Conservation (phyloP, 352 stramenopile genomes). For the Pythium rishiriense region DNA sequence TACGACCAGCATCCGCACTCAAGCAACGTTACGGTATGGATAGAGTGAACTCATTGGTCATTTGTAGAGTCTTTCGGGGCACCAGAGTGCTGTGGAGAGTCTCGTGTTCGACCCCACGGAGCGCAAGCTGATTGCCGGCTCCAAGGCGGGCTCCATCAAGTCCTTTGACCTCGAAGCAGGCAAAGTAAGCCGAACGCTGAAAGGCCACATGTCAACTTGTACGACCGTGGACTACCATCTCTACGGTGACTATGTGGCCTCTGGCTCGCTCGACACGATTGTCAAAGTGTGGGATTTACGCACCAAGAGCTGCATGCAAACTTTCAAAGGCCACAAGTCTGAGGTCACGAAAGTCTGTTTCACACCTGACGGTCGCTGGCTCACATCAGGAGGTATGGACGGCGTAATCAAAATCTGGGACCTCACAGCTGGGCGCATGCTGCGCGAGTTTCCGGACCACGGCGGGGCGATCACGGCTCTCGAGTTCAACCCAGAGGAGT, state of each 20-base stretch:
- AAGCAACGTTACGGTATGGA: not conserved
- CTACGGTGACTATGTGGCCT: slow-evolving; percentile 86
- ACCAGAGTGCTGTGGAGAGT: slow-evolving; percentile 77
- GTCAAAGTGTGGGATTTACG: slow-evolving; percentile 88
- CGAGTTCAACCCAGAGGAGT: slow-evolving; percentile 87
- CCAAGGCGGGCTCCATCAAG: slow-evolving; percentile 83
- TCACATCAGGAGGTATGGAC: slow-evolving; percentile 73
- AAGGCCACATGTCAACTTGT: slow-evolving; percentile 84
- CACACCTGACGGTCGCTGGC: slow-evolving; percentile 79
- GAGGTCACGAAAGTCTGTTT: slow-evolving; percentile 81
- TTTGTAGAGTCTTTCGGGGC: slow-evolving; percentile 66
- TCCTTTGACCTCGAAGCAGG: slow-evolving; percentile 78
- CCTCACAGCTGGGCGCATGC: slow-evolving; percentile 71
- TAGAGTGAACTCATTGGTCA: not conserved
- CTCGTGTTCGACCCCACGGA: slow-evolving; percentile 81
- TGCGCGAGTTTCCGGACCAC: slow-evolving; percentile 78
- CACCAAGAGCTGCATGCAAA: slow-evolving; percentile 87
- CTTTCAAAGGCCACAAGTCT: slow-evolving; percentile 77
- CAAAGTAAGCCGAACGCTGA: slow-evolving; percentile 78
- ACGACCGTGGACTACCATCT: slow-evolving; percentile 83
- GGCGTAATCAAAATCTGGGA: slow-evolving; percentile 87
- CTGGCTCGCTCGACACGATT: slow-evolving; percentile 76
- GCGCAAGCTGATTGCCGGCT: slow-evolving; percentile 74
- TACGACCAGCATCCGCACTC: slow-evolving; percentile 15
- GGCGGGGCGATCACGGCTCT: slow-evolving; percentile 72